phyloP scores from a whole-genome alignment of 2,329 filamentous ascomycete species.

The Colletotrichum magnum region DNA sequence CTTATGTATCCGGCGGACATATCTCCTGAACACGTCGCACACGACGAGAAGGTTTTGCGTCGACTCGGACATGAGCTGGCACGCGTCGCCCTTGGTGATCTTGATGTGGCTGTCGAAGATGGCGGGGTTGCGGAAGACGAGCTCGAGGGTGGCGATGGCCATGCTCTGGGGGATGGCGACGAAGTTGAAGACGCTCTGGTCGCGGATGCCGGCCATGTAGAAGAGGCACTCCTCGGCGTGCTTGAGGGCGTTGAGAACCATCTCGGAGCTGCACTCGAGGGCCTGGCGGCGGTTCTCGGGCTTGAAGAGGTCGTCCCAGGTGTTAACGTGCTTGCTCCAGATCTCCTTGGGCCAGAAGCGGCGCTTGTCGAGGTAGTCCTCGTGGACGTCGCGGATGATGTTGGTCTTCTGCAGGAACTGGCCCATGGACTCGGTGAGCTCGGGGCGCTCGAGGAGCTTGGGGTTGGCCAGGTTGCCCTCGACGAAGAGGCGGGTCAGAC shows the following conservation, averaged over 20 bases:
- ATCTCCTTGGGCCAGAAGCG: slow-evolving; percentile 97
- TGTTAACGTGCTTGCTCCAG: slow-evolving; percentile 94
- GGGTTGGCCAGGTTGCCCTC: slow-evolving; percentile 89
- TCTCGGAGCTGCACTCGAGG: slow-evolving; percentile 89
- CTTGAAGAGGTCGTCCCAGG: slow-evolving; percentile 92
- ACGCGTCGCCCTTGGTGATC: slow-evolving; percentile 95
- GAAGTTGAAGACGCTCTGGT: slow-evolving; percentile 99
- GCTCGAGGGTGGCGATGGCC: slow-evolving; percentile 95
- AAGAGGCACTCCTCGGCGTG: slow-evolving; percentile 95
- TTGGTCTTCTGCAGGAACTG: slow-evolving; percentile 98
- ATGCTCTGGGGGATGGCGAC: slow-evolving; percentile 96
- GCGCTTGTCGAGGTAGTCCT: slow-evolving; percentile 89
- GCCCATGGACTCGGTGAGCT: slow-evolving; percentile 95
- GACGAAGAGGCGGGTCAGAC: slow-evolving; percentile 90
- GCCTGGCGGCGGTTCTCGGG: slow-evolving; percentile 83
- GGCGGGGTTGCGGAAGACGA: slow-evolving; percentile 90
- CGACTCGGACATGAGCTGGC: slow-evolving; percentile 90
- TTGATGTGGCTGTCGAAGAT: slow-evolving; percentile 93
- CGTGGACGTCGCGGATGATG: slow-evolving; percentile 95
- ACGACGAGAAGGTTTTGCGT: slow-evolving; percentile 90
- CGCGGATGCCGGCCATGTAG: slow-evolving; percentile 94
- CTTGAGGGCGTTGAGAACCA: slow-evolving; percentile 91
- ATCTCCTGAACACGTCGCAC: slow-evolving; percentile 85
- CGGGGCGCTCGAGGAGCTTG: slow-evolving; percentile 81
- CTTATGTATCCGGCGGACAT: slow-evolving; percentile 85